phyloP scores from a whole-genome alignment of 352 stramenopile genomes.

The Plasmopara viticola region DNA sequence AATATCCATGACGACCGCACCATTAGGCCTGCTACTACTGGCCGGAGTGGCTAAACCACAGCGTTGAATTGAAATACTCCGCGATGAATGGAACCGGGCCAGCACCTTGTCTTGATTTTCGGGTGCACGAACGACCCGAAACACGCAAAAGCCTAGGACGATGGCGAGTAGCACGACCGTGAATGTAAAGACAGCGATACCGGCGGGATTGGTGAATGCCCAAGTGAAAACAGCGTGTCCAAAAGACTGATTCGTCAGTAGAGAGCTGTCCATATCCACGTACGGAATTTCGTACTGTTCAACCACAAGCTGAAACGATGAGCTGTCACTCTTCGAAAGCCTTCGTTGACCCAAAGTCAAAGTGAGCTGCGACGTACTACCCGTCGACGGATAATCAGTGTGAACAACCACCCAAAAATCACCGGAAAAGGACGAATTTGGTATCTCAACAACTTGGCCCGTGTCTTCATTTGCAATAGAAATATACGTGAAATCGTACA shows the following conservation, averaged over 20 bases:
- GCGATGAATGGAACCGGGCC: conserved; percentile 11
- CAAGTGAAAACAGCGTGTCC: conserved; percentile 35
- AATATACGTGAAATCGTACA: conserved; percentile 73
- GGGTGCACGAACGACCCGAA: conserved; percentile 44
- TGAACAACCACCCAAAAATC: conserved; percentile 75
- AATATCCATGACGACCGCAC: conserved; percentile 20
- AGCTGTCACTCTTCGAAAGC: neutral
- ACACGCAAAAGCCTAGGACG: conserved; percentile 42
- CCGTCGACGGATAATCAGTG: conserved; percentile 39
- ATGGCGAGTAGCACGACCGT: conserved; percentile 30
- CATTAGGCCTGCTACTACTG: conserved; percentile 2
- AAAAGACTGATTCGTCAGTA: conserved; percentile 56
- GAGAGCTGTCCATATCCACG: neutral
- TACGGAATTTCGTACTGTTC: conserved; percentile 33
- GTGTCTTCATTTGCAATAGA: conserved; percentile 24
- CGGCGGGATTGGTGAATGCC: conserved; percentile 39
- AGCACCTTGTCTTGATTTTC: conserved; percentile 62
- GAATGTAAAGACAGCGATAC: conserved; percentile 46
- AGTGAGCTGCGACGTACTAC: conserved; percentile 5
- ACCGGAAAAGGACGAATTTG: conserved; percentile 46
- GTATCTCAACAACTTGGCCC: conserved; percentile 39
- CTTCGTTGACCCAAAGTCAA: conserved; percentile 7
- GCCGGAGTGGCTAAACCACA: neutral
- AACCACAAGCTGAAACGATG: conserved; percentile 35
- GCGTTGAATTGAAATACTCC: neutral